A percentile compares a stretch with the other conserved stretches of the same genome.
Conservation (phyloP, 345 rosid genomes). For the Camelina hispida region DNA sequence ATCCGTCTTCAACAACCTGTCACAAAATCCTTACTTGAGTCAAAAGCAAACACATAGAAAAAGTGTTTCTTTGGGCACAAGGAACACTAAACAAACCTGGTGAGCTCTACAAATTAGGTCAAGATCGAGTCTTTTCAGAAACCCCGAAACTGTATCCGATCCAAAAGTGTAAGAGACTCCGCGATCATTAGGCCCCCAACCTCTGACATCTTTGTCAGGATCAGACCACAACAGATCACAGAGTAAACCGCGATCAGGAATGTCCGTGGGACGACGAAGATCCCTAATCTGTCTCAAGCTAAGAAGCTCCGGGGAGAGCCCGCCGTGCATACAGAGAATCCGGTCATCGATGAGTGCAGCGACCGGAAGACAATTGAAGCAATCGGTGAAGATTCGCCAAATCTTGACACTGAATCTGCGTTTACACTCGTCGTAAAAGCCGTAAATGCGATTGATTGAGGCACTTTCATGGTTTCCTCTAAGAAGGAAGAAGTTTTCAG, state of each 20-base stretch:
- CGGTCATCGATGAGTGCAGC: slow-evolving; percentile 83
- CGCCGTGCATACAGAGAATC: slow-evolving; percentile 94
- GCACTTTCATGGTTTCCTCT: slow-evolving; percentile 96
- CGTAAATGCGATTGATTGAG: slow-evolving; percentile 82
- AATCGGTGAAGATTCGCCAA: slow-evolving; percentile 80
- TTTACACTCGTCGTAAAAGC: slow-evolving; percentile 89
- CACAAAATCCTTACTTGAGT: slow-evolving; percentile 10
- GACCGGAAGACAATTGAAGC: slow-evolving; percentile 87
- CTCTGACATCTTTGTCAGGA: slow-evolving; percentile 63
- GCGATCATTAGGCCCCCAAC: slow-evolving; percentile 81
- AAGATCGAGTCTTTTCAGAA: slow-evolving; percentile 70
- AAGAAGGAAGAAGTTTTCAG: slow-evolving; percentile 77
- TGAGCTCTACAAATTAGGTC: slow-evolving; percentile 90
- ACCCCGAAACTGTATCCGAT: slow-evolving; percentile 61
- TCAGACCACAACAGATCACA: slow-evolving; percentile 97
- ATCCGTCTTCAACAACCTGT: slow-evolving; percentile 95
- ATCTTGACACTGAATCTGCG: slow-evolving; percentile 72
- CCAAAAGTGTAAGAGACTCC: slow-evolving; percentile 90
- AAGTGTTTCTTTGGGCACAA: neutral
- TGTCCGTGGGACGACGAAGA: slow-evolving; percentile 74
- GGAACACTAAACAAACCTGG: slow-evolving; percentile 59
- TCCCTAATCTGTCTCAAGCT: slow-evolving; percentile 69
- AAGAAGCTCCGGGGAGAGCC: slow-evolving; percentile 78
- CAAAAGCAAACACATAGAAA: slow-evolving; percentile 6
- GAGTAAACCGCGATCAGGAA: slow-evolving; percentile 84